Conservation (phyloP, 192 early-diverging fungal species). For the Umbelopsis sp. region DNA sequence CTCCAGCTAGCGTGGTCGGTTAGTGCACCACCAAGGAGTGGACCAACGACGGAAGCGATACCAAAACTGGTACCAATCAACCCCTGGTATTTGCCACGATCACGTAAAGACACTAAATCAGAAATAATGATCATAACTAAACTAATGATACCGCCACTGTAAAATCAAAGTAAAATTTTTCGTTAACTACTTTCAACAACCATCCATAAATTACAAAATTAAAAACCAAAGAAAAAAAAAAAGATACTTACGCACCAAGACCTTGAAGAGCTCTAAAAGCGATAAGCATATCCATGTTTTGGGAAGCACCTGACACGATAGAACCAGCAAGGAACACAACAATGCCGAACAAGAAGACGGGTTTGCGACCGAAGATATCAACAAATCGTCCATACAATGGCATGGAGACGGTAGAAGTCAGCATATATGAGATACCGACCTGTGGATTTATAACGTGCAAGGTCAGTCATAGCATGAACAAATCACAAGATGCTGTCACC, state of each 20-base stretch:
- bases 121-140: conserved; percentile 68
- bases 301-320: conserved; percentile 60
- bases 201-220: neutral
- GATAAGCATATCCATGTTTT: conserved; percentile 61
- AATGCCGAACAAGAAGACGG: conserved; percentile 62
- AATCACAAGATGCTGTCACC: neutral
- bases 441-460: conserved; percentile 16
- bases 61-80: conserved; percentile 56
- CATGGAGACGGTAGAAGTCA: conserved; percentile 68
- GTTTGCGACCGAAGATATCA: conserved; percentile 82
- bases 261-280: conserved; percentile 71
- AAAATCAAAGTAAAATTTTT: neutral
- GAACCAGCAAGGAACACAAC: conserved; percentile 67
- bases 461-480: neutral
- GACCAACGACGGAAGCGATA: conserved; percentile 54
- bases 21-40: conserved; percentile 60
- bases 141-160: conserved; percentile 40
- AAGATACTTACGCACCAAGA: conserved; percentile 57
- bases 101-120: conserved; percentile 62
- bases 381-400: conserved; percentile 74
- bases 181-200: too few species aligned
- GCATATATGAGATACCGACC: conserved; percentile 72
- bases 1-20: conserved; percentile 61
- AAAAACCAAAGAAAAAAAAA: neutral
- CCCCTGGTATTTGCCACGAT: conserved; percentile 68